Percentiles rank a stretch among this genome's conserved stretches.
These are phyloP conservation scores for Phytophthora boehmeriae DNA, from an alignment of 352 stramenopile genomes.

Conservation along the genomic window DNA sequence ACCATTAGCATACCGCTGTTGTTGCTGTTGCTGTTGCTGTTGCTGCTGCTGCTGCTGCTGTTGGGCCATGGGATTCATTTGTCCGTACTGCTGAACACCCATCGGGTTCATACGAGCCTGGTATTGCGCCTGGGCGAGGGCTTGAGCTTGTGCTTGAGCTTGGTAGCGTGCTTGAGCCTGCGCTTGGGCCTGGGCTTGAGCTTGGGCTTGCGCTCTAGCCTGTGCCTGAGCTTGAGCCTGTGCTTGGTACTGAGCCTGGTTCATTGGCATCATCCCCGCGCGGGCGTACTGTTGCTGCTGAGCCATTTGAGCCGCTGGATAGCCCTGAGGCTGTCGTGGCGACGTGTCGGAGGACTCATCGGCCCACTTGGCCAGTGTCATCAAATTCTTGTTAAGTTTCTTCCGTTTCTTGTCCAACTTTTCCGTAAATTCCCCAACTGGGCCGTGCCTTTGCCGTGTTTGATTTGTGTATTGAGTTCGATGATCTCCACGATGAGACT, in stretches of 20 bases:
- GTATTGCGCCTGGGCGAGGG: slow-evolving; percentile 48
- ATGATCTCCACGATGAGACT: slow-evolving; percentile 89
- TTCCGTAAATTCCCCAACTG: slow-evolving; percentile 83
- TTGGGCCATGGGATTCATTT: slow-evolving; percentile 40
- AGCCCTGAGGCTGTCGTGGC: slow-evolving; percentile 42
- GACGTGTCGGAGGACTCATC: slow-evolving; percentile 83
- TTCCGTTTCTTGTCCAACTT: slow-evolving; percentile 91
- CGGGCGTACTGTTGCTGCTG: slow-evolving; percentile 44
- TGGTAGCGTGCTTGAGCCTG: slow-evolving; percentile 33
- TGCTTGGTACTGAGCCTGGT: slow-evolving; percentile 38
- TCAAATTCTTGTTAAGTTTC: slow-evolving; percentile 90
- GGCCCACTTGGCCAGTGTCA: slow-evolving; percentile 89
- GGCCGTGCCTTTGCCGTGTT: slow-evolving; percentile 78
- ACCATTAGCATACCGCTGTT: slow-evolving; percentile 44
- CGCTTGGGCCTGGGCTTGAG: slow-evolving; percentile 37
- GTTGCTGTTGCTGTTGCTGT: not conserved
- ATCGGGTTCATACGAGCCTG: slow-evolving; percentile 8
- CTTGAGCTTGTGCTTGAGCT: slow-evolving; percentile 44
- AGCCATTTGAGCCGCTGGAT: slow-evolving; percentile 35
- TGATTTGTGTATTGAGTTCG: slow-evolving; percentile 88
- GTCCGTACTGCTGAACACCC: slow-evolving; percentile 29
- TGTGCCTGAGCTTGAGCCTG: slow-evolving; percentile 28
- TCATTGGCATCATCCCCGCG: slow-evolving; percentile 42
- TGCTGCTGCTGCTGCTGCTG: slow-evolving; percentile 29
- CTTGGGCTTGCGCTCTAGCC: slow-evolving; percentile 25